Evolutionary conservation across 176 grass and related monocot species (phyloP).

Genomic region (Zoysia pacifica): DNA sequence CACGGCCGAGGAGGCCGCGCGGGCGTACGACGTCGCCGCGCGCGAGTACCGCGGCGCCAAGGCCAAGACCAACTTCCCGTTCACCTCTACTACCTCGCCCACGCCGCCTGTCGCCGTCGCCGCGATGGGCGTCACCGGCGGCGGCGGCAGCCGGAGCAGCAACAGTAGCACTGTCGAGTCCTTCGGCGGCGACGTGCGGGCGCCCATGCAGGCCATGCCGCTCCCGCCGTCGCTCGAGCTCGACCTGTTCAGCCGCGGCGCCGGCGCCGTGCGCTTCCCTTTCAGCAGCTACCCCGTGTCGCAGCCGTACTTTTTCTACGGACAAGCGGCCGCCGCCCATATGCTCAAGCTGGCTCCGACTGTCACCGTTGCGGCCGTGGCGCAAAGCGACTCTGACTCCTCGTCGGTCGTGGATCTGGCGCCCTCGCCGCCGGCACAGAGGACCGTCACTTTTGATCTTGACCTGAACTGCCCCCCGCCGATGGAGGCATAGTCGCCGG

Average conservation of each 20-base stretch:
- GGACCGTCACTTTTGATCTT: slow-evolving; percentile 53
- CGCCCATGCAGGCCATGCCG: slow-evolving; percentile 57
- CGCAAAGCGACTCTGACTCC: slow-evolving; percentile 80
- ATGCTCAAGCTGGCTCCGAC: slow-evolving; percentile 35
- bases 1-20: slow-evolving; percentile 89
- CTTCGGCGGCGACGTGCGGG: slow-evolving; percentile 46
- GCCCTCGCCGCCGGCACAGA: slow-evolving; percentile 37
- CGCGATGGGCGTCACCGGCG: not conserved
- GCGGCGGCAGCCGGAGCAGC: slow-evolving; percentile 68
- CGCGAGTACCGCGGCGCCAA: slow-evolving; percentile 84
- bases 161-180: slow-evolving; percentile 89
- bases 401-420: slow-evolving; percentile 68
- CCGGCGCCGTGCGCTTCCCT: slow-evolving; percentile 41
- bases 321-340: slow-evolving; percentile 33
- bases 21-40: slow-evolving; percentile 79
- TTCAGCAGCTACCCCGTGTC: slow-evolving; percentile 48
- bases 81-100: not conserved
- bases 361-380: slow-evolving; percentile 36
- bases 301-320: slow-evolving; percentile 61
- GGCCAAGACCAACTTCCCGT: slow-evolving; percentile 94
- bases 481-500: slow-evolving; percentile 45
- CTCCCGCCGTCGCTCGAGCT: slow-evolving; percentile 48
- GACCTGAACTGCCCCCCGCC: slow-evolving; percentile 82
- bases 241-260: slow-evolving; percentile 52
- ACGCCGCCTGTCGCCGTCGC: not conserved